phyloP scores from a whole-genome alignment of 1,284 basidiomycete species.

The Ustilago esculenta region DNA sequence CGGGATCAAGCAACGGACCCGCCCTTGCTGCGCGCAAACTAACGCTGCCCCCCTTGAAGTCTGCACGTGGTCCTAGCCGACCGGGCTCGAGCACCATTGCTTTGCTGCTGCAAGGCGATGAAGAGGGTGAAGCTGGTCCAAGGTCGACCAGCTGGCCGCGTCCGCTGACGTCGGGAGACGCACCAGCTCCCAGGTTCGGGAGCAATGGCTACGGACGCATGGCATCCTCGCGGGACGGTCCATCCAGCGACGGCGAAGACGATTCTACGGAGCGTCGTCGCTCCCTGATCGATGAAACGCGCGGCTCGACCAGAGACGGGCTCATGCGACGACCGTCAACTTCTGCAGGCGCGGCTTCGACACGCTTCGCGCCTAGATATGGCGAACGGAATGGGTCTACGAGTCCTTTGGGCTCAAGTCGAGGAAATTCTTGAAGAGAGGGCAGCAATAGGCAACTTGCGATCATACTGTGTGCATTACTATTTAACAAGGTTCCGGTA shows the following conservation, averaged over 20 bases:
- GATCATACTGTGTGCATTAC: too few relatives aligned
- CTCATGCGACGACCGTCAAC: constrained; percentile 39
- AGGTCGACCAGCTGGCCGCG: constrained; percentile 29
- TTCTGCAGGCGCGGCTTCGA: constrained; percentile 38
- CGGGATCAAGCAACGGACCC: constrained; percentile 27
- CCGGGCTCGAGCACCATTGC: constrained; percentile 31
- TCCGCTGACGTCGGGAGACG: constrained; percentile 38
- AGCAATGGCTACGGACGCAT: constrained; percentile 17
- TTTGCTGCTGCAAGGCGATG: constrained; percentile 15
- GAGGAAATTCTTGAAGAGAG: background rate
- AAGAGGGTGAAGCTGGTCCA: background rate
- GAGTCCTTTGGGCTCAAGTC: constrained; percentile 13
- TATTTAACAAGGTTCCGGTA: constrained; percentile 8
- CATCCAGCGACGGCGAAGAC: constrained; percentile 26
- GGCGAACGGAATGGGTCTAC: constrained; percentile 17
- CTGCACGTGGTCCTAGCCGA: constrained; percentile 14
- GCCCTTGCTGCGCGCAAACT: constrained; percentile 7
- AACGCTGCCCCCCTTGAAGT: constrained; percentile 33
- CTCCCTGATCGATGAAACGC: constrained; percentile 13
- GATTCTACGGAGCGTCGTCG: constrained; percentile 26
- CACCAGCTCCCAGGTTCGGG: constrained; percentile 23
- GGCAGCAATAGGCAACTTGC: too few relatives aligned
- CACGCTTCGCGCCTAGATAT: constrained; percentile 31
- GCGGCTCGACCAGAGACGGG: constrained; percentile 16
- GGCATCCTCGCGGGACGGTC: constrained; percentile 20